Base-by-base conservation (phyloP, 495 filamentous ascomycete species). In the Xylaria longipes region DNA sequence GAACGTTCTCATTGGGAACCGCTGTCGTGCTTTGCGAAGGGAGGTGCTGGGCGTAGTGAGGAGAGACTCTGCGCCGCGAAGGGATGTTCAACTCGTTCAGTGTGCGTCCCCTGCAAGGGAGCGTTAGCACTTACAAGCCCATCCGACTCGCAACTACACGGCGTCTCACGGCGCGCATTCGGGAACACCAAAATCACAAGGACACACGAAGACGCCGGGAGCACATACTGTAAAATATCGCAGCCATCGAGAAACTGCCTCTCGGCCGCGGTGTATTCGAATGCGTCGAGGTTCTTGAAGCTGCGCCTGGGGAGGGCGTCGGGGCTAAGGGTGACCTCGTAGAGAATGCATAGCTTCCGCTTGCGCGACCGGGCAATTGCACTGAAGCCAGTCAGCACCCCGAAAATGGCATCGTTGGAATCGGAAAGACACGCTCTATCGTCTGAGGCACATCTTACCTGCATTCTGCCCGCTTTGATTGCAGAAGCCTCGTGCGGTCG, bases 271-370 rank as follows among this genome's bases (percentile, higher is more conserved):
- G 83, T 81, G 80, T 81, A 79, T 73, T 89, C 72, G 35, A 77
- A 79, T 81, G 80, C 89, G 81, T 83, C 83, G 31, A 78, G 77
- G 71, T 81, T 78, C 77, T 70, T 76, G 68, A 80, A 79, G 76
- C 82, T 83, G 74, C 79, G 75, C 76, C 79, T 79, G 60, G 81
- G 81, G 72, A 84, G 80, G 74, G 72, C 80, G 79, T 84, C 79
- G 62, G 81, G 73, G 76, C 82, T 84, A 73, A 85, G 80, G 76
- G 87, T 84, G 80, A 89, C 84, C 69, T 86, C 82, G 84, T 91
- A 95, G 75, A 97, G 87, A 83, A 94, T 91, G 75, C 89, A 90
- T 78, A 97, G 84, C 83, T 95, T 95, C 80, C 91, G 90, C 87
- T 94, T 93, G 77, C 92, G 91, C 84, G 91, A 91, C 83, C 81